Conservation (phyloP, 2,329 filamentous ascomycete species). For the Aspergillus oerlinghausenensis region DNA sequence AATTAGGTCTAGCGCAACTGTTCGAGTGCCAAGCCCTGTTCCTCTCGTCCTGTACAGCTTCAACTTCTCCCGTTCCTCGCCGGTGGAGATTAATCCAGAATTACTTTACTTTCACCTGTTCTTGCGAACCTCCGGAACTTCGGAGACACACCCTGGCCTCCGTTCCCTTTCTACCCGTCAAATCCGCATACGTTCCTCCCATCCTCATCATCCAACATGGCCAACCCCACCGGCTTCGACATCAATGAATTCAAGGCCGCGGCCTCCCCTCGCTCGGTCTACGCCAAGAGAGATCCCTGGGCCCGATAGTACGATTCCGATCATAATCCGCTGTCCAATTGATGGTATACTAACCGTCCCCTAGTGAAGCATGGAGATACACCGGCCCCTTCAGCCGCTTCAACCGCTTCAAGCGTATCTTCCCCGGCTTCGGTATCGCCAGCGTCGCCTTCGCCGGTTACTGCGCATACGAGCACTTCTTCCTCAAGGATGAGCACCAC, state of each 20-base stretch:
- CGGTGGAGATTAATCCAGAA: background rate
- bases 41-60: slow-evolving; percentile 17
- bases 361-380: slow-evolving; percentile 93
- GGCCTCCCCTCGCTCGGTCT: slow-evolving; percentile 53
- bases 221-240: slow-evolving; percentile 86
- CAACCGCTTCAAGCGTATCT: slow-evolving; percentile 81
- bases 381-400: slow-evolving; percentile 78
- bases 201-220: slow-evolving; percentile 46
- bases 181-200: slow-evolving; percentile 10
- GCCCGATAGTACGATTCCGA: slow-evolving; percentile 50
- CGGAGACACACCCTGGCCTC: slow-evolving; percentile 1
- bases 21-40: slow-evolving; percentile 20
- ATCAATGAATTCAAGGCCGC: slow-evolving; percentile 72
- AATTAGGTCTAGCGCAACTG: slow-evolving; percentile 27
- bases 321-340: background rate
- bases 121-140: slow-evolving; percentile 10
- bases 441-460: slow-evolving; percentile 87
- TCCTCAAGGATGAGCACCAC: slow-evolving; percentile 67
- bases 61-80: slow-evolving; percentile 14
- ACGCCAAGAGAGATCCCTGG: slow-evolving; percentile 57
- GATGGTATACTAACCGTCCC: slow-evolving; percentile 12
- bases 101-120: slow-evolving; percentile 9
- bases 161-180: slow-evolving; percentile 15
- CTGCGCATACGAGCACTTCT: slow-evolving; percentile 83
- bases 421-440: slow-evolving; percentile 90